phyloP scores from a whole-genome alignment of 306 rosid genomes.

The cucumber (Cucumis sativus) region DNA sequence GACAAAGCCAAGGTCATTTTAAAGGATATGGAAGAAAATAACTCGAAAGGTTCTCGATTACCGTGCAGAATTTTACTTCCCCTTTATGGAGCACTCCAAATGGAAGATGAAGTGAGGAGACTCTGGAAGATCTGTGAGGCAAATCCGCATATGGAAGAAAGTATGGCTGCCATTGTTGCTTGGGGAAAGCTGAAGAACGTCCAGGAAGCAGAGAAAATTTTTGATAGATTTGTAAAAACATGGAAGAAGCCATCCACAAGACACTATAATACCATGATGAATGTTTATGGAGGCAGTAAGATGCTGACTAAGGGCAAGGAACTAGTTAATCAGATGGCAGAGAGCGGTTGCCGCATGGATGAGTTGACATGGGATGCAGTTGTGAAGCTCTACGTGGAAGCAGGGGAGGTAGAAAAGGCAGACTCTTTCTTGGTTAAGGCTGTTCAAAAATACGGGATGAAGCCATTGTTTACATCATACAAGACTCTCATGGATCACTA shows the following conservation, averaged over 20 bases:
- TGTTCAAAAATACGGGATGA: slow-evolving; percentile 25
- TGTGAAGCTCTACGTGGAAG: slow-evolving; percentile 52
- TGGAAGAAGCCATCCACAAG: slow-evolving; percentile 32
- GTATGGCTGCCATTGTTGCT: slow-evolving; percentile 58
- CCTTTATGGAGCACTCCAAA: slow-evolving; percentile 53
- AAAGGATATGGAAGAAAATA: slow-evolving; percentile 54
- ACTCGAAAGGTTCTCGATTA: slow-evolving; percentile 23
- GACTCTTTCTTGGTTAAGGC: slow-evolving; percentile 61
- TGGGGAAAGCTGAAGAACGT: slow-evolving; percentile 69
- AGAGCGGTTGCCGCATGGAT: slow-evolving; percentile 40
- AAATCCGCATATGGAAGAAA: slow-evolving; percentile 30
- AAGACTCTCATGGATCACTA: slow-evolving; percentile 43
- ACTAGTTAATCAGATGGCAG: slow-evolving; percentile 56
- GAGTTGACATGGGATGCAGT: slow-evolving; percentile 57
- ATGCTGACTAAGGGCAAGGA: slow-evolving; percentile 62
- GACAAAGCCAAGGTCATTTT: slow-evolving; percentile 62
- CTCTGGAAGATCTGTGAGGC: slow-evolving; percentile 61
- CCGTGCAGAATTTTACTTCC: slow-evolving; percentile 35
- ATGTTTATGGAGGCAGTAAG: slow-evolving; percentile 49
- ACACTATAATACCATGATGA: slow-evolving; percentile 34
- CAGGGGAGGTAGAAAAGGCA: slow-evolving; percentile 79
- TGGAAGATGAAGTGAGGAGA: slow-evolving; percentile 60
- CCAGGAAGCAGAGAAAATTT: not conserved
- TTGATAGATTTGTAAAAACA: slow-evolving; percentile 17
- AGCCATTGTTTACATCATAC: slow-evolving; percentile 40